Percentiles rank a stretch among this genome's conserved stretches.
These are phyloP conservation scores for Corynascus novoguineensis DNA, from an alignment of 495 filamentous ascomycete species.

Conservation along the genomic window DNA sequence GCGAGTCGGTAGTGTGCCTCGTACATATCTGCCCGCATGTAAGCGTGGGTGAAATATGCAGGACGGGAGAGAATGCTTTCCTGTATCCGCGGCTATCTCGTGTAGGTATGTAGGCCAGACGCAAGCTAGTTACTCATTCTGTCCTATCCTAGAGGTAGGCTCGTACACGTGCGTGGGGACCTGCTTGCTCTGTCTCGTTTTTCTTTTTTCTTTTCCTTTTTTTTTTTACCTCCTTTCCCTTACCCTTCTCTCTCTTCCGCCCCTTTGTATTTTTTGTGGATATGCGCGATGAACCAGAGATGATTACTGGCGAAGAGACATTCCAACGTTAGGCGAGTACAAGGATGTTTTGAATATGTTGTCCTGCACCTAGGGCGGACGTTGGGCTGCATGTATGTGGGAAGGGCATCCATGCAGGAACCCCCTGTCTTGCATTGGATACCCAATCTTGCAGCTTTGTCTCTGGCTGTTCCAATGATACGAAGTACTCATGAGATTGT, in stretches of 20 bases:
- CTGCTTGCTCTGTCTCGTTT: not conserved
- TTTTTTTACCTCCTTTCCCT: not conserved
- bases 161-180: not conserved
- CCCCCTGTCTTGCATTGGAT: not conserved
- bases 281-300: not conserved
- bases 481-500: not conserved
- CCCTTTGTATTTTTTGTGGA: not conserved
- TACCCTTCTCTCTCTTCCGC: not conserved
- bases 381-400: constrained; percentile 6
- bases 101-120: too few species aligned
- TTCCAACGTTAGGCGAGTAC: not conserved
- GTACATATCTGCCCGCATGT: too few species aligned
- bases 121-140: not conserved
- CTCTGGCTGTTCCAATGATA: not conserved
- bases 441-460: not conserved
- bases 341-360: not conserved
- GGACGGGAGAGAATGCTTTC: too few species aligned
- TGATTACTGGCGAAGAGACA: not conserved
- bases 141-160: not conserved
- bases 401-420: constrained; percentile 8
- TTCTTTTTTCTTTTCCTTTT: not conserved
- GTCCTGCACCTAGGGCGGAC: not conserved
- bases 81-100: too few species aligned
- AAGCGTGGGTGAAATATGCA: too few species aligned
- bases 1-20: too few species aligned